Evolutionary conservation across 306 rosid species (phyloP).

Genomic region (Delonix regia): DNA sequence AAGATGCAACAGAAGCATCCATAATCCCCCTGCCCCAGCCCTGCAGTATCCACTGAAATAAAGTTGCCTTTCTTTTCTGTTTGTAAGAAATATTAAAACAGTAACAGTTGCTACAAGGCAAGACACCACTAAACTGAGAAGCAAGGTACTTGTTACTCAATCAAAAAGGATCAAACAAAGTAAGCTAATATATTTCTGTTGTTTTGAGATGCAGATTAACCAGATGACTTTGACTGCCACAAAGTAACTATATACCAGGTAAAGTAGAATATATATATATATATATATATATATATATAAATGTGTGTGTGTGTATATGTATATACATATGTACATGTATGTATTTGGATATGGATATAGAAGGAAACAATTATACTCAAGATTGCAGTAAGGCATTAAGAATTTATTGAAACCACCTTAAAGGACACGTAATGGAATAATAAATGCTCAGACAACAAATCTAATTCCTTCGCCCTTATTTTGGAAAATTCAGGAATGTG

Average conservation of each 20-base stretch:
- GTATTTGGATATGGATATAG: too few relatives aligned
- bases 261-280: constrained; percentile 2
- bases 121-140: background rate
- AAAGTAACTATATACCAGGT: constrained; percentile 12
- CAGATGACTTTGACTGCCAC: background rate
- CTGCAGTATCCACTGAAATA: constrained; percentile 4
- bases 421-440: constrained; percentile 7
- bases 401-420: background rate
- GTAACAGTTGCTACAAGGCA: background rate
- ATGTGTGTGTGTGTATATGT: too few relatives aligned
- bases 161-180: constrained; percentile 12
- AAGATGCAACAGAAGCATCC: constrained; percentile 11
- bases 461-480: constrained; percentile 6
- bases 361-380: background rate
- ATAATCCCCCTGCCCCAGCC: background rate
- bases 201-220: constrained; percentile 6
- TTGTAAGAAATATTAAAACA: background rate
- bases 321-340: too few relatives aligned
- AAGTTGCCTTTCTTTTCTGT: background rate
- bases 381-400: background rate
- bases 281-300: too few relatives aligned
- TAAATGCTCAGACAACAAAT: constrained; percentile 22
- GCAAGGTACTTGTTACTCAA: background rate
- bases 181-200: background rate
- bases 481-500: background rate